These are phyloP conservation scores for Rubia tinctorum DNA, from an alignment of 305 asterid species.

Conservation along the genomic window DNA sequence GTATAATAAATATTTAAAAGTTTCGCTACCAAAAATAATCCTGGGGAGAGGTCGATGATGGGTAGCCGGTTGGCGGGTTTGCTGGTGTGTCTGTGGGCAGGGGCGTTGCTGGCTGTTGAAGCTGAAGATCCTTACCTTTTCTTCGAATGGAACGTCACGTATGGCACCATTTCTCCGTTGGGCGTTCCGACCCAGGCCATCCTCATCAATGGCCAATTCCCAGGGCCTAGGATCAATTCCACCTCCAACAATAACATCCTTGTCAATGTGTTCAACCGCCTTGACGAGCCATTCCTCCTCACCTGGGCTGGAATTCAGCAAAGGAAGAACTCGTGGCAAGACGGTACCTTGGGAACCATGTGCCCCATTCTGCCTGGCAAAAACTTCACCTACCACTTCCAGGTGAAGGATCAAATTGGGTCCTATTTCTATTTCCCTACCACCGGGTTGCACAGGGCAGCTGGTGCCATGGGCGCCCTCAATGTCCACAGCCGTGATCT, in stretches of 20 bases:
- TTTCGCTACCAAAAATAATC: too few relatives aligned
- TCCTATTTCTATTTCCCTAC: conserved; percentile 67
- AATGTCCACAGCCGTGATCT: conserved; percentile 63
- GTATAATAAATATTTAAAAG: too few relatives aligned
- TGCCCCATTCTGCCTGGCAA: conserved; percentile 69
- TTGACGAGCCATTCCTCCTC: conserved; percentile 70
- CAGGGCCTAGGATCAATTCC: conserved; percentile 67
- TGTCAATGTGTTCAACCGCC: conserved; percentile 55
- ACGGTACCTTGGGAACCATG: conserved; percentile 70
- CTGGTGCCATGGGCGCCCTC: conserved; percentile 60
- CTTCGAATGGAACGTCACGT: conserved; percentile 32
- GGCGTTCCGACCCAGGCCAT: conserved; percentile 76
- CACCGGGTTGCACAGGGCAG: conserved; percentile 51
- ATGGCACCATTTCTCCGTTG: conserved; percentile 47
- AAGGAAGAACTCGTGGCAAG: conserved; percentile 76
- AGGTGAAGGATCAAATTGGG: conserved; percentile 88
- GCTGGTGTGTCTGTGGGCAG: conserved; percentile 23
- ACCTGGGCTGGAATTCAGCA: conserved; percentile 68
- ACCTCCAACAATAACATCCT: conserved; percentile 76
- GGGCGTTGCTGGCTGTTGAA: conserved; percentile 17
- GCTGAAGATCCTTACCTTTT: conserved; percentile 35
- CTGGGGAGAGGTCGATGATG: conserved; percentile 13
- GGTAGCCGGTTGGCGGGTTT: conserved; percentile 19
- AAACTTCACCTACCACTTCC: conserved; percentile 63
- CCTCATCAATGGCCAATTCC: conserved; percentile 70